phyloP scores from a whole-genome alignment of 83 land plant genomes.

The Picea abies region DNA sequence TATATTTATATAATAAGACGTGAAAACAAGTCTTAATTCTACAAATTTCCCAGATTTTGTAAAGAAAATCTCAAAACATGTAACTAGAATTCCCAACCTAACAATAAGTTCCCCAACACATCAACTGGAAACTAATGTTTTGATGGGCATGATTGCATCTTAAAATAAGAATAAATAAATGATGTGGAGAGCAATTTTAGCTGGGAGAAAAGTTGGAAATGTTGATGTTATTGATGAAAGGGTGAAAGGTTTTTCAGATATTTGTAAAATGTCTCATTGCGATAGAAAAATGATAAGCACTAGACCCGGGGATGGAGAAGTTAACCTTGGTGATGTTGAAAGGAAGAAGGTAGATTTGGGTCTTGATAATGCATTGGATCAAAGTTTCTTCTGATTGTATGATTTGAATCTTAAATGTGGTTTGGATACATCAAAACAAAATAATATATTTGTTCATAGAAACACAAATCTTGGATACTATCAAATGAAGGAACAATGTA shows the following conservation, averaged over 20 bases:
- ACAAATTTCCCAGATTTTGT: neutral
- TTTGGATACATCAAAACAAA: constrained; percentile 67
- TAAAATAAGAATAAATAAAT: constrained; percentile 10
- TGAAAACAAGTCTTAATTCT: constrained; percentile 8
- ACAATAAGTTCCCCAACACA: neutral
- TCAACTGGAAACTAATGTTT: neutral
- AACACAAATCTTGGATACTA: constrained; percentile 89
- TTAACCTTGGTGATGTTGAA: constrained; percentile 42
- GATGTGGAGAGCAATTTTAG: constrained; percentile 14
- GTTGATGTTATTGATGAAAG: constrained; percentile 8
- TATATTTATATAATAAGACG: constrained; percentile 44
- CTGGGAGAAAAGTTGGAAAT: constrained; percentile 17
- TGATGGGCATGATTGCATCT: neutral
- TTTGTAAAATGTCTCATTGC: neutral
- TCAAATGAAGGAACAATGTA: constrained; percentile 95
- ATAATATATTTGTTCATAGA: constrained; percentile 72
- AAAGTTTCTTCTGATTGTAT: constrained; percentile 93
- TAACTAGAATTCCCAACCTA: neutral
- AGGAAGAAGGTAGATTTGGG: constrained; percentile 58
- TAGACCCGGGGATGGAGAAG: neutral
- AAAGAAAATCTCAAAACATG: neutral
- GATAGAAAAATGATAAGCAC: neutral
- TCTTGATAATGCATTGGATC: constrained; percentile 80
- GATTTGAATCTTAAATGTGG: constrained; percentile 78
- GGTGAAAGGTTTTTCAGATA: neutral